Base-by-base conservation (phyloP, 164 flowering plant genomes). In the Saururus chinensis region DNA sequence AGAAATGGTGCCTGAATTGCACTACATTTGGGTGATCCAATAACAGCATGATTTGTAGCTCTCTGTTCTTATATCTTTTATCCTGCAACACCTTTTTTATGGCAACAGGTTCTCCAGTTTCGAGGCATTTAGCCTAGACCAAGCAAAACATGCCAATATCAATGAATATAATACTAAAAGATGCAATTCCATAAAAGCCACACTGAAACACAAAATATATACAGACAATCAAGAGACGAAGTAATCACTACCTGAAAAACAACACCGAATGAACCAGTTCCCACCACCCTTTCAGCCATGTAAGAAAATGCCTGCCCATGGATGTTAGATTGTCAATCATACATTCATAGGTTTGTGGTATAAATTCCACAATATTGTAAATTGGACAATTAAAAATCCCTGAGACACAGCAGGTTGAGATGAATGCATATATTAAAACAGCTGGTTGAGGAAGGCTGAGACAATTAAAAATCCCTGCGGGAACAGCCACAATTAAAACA, bases 211-310 rank as follows among this genome's bases (percentile, higher is more conserved):
- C 37, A 30, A 30, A 2, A 30, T 30, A 51, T 0, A 19, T 56
- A n/a, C 6, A n/a, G 54, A 35, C 9, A 49, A 48, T 22, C 37
- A 30, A 30, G 37, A 30, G 37, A 30, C 6, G 37, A 6, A 12
- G 7, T 4, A 45, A 48, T 45, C 13, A 25, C 19, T 24, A 56
- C 99, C 97, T 93, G 92, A 74, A 81, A 93, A 40, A 93, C 99
- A 63, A 90, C 95, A 60, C 99, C 99, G 78, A 93, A 93, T n/a
- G 99, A 93, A 75, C 99, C 99, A 72, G 91, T 88, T 48, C 99
- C 99, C 60, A 90, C 99, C 57, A 93, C 92, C 68, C 95, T 91
- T 73, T 93, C 99, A 45, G 95, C 97, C 92, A 88, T 85, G 74
- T 85, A 93, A 9, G 99, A 88, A 68, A 90, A 64, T 53, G 87